Evolutionary conservation across 108 stramenopile species (phyloP).

Genomic region (Ochromonas danica): DNA sequence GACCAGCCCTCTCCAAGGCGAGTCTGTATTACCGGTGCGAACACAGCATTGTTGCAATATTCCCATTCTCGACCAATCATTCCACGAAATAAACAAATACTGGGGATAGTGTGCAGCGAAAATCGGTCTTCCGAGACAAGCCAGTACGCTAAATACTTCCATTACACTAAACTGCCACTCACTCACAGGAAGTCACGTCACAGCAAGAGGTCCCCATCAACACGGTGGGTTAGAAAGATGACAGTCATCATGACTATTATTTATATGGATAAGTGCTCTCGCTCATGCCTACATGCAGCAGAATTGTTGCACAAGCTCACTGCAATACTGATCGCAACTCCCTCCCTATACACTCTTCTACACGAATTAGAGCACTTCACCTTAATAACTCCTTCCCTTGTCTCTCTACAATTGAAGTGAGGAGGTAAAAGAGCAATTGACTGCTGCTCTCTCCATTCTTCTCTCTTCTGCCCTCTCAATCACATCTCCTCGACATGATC

Average conservation of each 20-base stretch:
- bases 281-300: slow-evolving; percentile 4
- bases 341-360: slow-evolving; percentile 9
- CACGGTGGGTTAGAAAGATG: slow-evolving; percentile 1
- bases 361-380: neutral
- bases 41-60: slow-evolving; percentile 6
- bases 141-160: neutral
- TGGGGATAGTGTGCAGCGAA: no score
- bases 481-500: slow-evolving; percentile 14
- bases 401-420: slow-evolving; percentile 16
- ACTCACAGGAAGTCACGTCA: slow-evolving; percentile 1
- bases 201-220: neutral
- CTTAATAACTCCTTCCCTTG: slow-evolving; percentile 8
- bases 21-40: slow-evolving; percentile 9
- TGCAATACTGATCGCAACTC: neutral
- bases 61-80: slow-evolving; percentile 9
- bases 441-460: slow-evolving; percentile 14
- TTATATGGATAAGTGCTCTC: neutral
- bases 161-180: slow-evolving; percentile 5
- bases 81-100: slow-evolving; percentile 6
- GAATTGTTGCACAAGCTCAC: slow-evolving; percentile 15
- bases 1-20: slow-evolving; percentile 1
- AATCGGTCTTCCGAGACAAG: slow-evolving; percentile 1
- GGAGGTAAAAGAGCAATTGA: slow-evolving; percentile 15
- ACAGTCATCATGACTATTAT: neutral
- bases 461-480: slow-evolving; percentile 14